phyloP scores from a whole-genome alignment of 2,329 filamentous ascomycete genomes.

The Rhynchosporium graminicola region DNA sequence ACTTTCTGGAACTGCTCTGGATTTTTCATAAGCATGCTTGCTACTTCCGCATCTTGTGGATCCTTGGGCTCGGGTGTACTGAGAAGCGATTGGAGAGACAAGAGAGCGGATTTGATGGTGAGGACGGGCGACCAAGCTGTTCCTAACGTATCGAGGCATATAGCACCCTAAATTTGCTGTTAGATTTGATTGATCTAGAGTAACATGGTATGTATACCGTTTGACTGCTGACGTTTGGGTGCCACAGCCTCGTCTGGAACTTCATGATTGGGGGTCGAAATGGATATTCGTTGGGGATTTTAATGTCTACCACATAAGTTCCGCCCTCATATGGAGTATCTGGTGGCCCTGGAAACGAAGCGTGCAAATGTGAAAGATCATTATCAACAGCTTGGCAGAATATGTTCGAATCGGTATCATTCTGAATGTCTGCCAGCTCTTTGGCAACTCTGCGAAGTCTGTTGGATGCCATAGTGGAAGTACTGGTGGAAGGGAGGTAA shows the following conservation, averaged over 20 bases:
- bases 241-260: slow-evolving; percentile 93
- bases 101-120: slow-evolving; percentile 91
- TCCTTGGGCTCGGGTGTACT: slow-evolving; percentile 94
- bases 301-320: slow-evolving; percentile 78
- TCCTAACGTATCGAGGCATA: slow-evolving; percentile 91
- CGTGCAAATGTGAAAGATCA: slow-evolving; percentile 79
- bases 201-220: slow-evolving; percentile 61
- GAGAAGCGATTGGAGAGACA: slow-evolving; percentile 90
- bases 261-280: slow-evolving; percentile 91
- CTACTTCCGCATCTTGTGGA: slow-evolving; percentile 94
- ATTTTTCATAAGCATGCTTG: slow-evolving; percentile 79
- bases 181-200: slow-evolving; percentile 29
- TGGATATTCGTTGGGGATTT: slow-evolving; percentile 85
- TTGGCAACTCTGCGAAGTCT: slow-evolving; percentile 62
- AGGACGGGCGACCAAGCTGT: slow-evolving; percentile 93
- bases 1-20: slow-evolving; percentile 78
- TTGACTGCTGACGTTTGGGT: slow-evolving; percentile 93
- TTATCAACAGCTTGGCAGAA: slow-evolving; percentile 64
- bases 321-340: slow-evolving; percentile 93
- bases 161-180: slow-evolving; percentile 69
- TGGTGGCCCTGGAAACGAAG: slow-evolving; percentile 81
- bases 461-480: slow-evolving; percentile 38
- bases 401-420: slow-evolving; percentile 77
- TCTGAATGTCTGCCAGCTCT: slow-evolving; percentile 73
- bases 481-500: background rate